phyloP scores from a whole-genome alignment of 768 basidiomycete genomes.

The Phanerochaete sordida region DNA sequence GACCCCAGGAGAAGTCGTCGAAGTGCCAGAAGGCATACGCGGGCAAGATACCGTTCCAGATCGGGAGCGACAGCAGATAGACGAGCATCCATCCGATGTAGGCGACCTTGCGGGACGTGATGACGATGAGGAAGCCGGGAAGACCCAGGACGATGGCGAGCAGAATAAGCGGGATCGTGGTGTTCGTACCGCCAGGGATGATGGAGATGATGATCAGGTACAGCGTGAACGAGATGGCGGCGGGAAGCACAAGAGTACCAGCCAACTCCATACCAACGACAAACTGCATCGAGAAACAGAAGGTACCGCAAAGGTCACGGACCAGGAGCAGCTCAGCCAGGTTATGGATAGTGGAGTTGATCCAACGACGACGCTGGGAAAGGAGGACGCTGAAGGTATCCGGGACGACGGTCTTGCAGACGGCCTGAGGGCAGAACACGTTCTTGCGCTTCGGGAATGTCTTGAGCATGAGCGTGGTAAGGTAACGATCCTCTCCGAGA shows the following conservation, averaged over 20 bases:
- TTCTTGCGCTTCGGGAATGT: constrained; percentile 99
- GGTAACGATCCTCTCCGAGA: constrained; percentile 98
- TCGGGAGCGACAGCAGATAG: constrained; percentile 87
- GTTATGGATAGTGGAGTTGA: constrained; percentile 99
- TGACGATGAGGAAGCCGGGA: constrained; percentile 91
- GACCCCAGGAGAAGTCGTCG: constrained; percentile 98
- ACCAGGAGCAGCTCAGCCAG: constrained; percentile 92
- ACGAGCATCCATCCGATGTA: constrained; percentile 98
- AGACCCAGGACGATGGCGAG: constrained; percentile 94
- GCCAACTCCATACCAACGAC: constrained; percentile 98
- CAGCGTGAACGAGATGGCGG: constrained; percentile 94
- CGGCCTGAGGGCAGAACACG: constrained; percentile 97
- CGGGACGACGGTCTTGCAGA: constrained; percentile 98
- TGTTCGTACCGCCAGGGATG: constrained; percentile 74
- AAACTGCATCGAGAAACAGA: constrained; percentile 99
- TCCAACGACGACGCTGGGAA: constrained; percentile 98
- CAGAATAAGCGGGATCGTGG: constrained; percentile 87
- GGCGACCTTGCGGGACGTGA: constrained; percentile 90
- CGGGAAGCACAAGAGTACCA: constrained; percentile 94
- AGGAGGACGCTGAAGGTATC: constrained; percentile 93
- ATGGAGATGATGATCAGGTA: constrained; percentile 89
- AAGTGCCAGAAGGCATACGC: constrained; percentile 99
- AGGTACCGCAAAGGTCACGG: constrained; percentile 97
- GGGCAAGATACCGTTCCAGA: constrained; percentile 96
- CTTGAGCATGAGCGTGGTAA: constrained; percentile 96